Base-by-base conservation (phyloP, 495 filamentous ascomycete genomes). In the Amorphotheca resinae region DNA sequence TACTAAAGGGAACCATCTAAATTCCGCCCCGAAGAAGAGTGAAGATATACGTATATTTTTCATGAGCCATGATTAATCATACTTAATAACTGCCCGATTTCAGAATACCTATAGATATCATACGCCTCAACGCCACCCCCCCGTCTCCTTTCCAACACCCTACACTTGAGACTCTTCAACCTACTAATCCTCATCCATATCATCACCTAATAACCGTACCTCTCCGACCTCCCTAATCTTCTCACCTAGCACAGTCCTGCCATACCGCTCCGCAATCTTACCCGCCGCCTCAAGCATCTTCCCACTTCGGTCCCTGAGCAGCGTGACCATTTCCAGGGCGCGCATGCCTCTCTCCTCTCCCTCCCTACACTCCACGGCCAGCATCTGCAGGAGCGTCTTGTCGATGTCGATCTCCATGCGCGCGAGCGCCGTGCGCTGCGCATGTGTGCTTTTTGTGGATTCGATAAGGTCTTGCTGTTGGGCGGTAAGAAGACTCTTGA, bases 291-390 rank as follows among this genome's bases (percentile, higher is more conserved):
- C 85, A 16, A 89, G 55, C 83, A 93, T 93, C 59, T 79, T 79
- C 17, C 87, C 86, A 44, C 69, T 80, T 30, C 73, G 64, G 59
- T 94, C 85, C 30, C 69, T 68, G 77, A 95, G 77, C 57, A 94
- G 64, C 43, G 66, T 64, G 2, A 88, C 87, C 36, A 72, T 51
- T 62, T 98, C 93, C 22, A 98, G 65, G 6, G 91, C 91, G 53
- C 88, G 87, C 84, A 93, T 94, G 2, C 88, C 91, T 12, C 80
- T 68, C 33, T 94, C 87, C 57, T 96, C 93, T 26, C 86, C 86
- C 50, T 86, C 86, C 48, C 84, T 75, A 58, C 91, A 95, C 67
- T 95, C 91, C 18, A 79, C 67, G 22, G 84, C 87, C 59, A 98
- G 67, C 58, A 98, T 71, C 67, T 95, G 89, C 45, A 98, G 67